phyloP scores from a whole-genome alignment of 768 basidiomycete species.

The Leccinum longicurvipes region DNA sequence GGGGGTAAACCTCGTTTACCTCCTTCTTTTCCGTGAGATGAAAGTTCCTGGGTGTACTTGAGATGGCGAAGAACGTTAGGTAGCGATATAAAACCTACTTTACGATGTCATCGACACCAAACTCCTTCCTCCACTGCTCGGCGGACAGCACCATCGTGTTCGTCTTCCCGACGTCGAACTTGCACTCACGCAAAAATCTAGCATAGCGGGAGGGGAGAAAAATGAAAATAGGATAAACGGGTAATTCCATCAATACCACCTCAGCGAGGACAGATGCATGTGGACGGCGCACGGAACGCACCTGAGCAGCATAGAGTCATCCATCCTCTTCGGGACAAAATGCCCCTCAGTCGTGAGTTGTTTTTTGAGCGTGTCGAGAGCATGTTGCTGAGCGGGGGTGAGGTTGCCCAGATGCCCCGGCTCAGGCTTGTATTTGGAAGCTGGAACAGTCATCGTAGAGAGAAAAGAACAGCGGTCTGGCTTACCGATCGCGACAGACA shows the following conservation, averaged over 20 bases:
- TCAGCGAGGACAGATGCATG: conserved; percentile 26
- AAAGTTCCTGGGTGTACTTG: conserved; percentile 55
- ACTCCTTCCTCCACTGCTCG: conserved; percentile 89
- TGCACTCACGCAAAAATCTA: conserved; percentile 90
- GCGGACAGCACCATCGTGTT: conserved; percentile 80
- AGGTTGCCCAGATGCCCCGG: conserved; percentile 83
- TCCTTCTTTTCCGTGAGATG: conserved; percentile 78
- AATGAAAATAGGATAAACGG: not conserved
- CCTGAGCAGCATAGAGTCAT: conserved; percentile 69
- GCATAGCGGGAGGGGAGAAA: no score
- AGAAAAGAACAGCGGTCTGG: no score
- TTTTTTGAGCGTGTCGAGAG: conserved; percentile 65
- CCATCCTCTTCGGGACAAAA: conserved; percentile 64
- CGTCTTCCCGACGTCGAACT: conserved; percentile 79
- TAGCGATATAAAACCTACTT: conserved; percentile 41
- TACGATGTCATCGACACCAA: conserved; percentile 72
- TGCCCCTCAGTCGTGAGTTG: conserved; percentile 57
- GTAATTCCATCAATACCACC: not conserved
- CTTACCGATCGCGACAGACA: no score
- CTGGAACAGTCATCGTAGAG: no score
- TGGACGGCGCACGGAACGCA: no score
- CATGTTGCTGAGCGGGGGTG: conserved; percentile 53
- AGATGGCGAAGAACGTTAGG: no score
- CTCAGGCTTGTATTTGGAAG: conserved; percentile 54
- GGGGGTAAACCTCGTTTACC: conserved; percentile 92